Evolutionary conservation across 345 rosid genomes (phyloP).

Genomic region (Mallotus nudiflorus): DNA sequence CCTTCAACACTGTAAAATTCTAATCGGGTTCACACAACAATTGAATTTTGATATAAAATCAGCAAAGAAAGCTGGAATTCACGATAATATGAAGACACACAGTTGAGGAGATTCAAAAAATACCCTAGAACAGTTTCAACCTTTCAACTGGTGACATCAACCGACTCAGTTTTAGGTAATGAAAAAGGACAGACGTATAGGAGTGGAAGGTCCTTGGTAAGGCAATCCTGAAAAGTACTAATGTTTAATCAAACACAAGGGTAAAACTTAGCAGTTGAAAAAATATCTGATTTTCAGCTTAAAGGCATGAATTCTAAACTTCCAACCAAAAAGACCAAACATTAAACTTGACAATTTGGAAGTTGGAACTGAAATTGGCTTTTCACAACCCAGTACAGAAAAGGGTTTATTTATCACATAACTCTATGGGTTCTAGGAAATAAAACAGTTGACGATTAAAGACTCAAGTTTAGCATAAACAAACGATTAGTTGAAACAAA

Average conservation of each 20-base stretch:
- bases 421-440: slow-evolving; percentile 6
- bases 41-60: not conserved
- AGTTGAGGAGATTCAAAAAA: not conserved
- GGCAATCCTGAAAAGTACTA: no score
- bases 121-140: not conserved
- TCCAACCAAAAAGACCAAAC: not conserved
- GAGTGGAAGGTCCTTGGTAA: not conserved
- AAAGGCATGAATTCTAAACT: not conserved
- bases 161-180: no score
- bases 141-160: not conserved
- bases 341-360: not conserved
- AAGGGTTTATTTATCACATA: not conserved
- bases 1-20: not conserved
- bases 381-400: not conserved
- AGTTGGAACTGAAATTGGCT: not conserved
- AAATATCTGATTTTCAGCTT: not conserved
- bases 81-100: not conserved
- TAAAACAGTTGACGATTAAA: not conserved
- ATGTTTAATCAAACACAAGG: not conserved
- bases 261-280: not conserved
- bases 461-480: not conserved
- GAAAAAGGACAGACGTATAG: not conserved
- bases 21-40: not conserved
- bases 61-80: not conserved
- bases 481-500: not conserved